Base-by-base conservation (phyloP, 371 early-diverging fungal species). In the Aphelidium insulamus region DNA sequence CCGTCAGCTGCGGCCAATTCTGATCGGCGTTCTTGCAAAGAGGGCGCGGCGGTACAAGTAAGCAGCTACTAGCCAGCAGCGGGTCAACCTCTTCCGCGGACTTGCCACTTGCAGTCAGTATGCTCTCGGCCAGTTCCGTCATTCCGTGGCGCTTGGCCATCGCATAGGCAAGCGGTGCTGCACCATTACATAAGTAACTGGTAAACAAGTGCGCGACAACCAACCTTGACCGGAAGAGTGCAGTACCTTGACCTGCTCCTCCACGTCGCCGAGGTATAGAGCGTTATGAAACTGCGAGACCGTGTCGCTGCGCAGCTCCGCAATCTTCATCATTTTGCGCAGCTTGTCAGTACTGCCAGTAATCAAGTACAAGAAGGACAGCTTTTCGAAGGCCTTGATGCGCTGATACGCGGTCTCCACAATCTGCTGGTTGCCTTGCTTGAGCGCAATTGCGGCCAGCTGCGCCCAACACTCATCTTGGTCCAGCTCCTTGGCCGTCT, bases 341-440 rank as follows among this genome's bases (percentile, higher is more conserved):
- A 87, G 54, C 47, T 90, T 91, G 20, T 78, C 78, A 6, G 54
- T 49, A 44, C 82, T 79, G 26, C 95, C 95, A 5, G 78, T 80
- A 32, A 76, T 60, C 20, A 85, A 59, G 54, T 94, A 91, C 34
- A 91, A 56, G 70, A 91, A 87, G 7, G 87, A 82, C 28, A 94
- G 66, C 22, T 70, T 61, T 44, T 87, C 87, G 54, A 75, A 82
- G 48, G 77, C 72, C 51, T 82, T 76, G 35, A 71, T 60, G 26
- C 80, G 69, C 48, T 87, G 90, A 44, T 84, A 83, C n/a, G 76
- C 72, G 40, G 69, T 52, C 47, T 87, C 88, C 10, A 82, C 78
- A 44, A 86, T 68, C 62, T 69, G 46, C 4, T 45, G 25, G 41
- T 87, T 82, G 34, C 91, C 91, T 32, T 84, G 83, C 4, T 67